Evolutionary conservation across 169 alveolate species (phyloP), one percentile per base, ranked within the genome.

Genomic region (Plasmodium yoelii): DNA sequence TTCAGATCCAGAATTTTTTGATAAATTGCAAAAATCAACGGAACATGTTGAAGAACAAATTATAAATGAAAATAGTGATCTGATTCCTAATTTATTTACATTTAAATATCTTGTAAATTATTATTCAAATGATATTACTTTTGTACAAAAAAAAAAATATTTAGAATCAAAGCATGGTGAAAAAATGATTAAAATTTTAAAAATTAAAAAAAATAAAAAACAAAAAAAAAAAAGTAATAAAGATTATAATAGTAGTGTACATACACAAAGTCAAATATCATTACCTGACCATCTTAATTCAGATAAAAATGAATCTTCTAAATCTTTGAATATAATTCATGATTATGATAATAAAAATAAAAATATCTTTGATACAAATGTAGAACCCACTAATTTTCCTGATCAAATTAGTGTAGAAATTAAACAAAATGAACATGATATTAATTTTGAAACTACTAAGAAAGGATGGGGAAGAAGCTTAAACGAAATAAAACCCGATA

Each of bases 41-140:
- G 82, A 80, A 80, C 89, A 80, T 22, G 80, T 80, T n/a, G 89
- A 80, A 65, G 89, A 80, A 65, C 34, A 80, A 80, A 59, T 80
- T 10, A 65, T 80, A n/a, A 65, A 65, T n/a, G 89, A 80, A 53
- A 80, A 80, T 39, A 53, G 15, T 6, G 18, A 63, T 22, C 4
- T 80, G 3, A 59, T 80, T 18, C 89, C 89, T 39, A 65, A 80
- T 26, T 5, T 80, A 18, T 80, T 80, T 55, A 80, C 89, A 9
- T 80, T 80, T 53, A 80, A 80, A 80, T 80, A 80, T 80, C 70
- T 80, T 5, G 82, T 80, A 8, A 80, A 55, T 28, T 80, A 64
- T 46, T 80, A 80, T 59, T 80, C 89, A 6, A 59, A 80, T 80
- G 80, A 80, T 64, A n/a, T 26, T 5, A 53, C 18, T 46, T 80